Evolutionary conservation across 495 filamentous ascomycete species (phyloP).

Genomic region (Aspergillus cristatus): DNA sequence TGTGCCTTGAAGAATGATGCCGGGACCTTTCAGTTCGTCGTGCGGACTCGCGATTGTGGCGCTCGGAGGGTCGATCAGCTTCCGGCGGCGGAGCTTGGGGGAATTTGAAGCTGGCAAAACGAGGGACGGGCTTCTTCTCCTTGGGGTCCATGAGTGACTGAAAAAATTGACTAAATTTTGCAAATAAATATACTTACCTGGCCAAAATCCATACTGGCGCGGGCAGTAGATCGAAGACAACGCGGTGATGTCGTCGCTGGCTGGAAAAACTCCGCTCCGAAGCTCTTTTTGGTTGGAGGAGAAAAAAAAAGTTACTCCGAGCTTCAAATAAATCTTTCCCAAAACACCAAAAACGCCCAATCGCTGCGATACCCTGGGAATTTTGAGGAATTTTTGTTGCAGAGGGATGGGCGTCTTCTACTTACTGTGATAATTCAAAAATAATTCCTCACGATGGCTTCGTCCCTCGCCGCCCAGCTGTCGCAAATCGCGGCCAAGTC

Average conservation of each 20-base stretch:
- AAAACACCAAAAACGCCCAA: conserved; percentile 6
- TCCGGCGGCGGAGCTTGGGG: conserved; percentile 25
- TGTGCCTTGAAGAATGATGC: conserved; percentile 16
- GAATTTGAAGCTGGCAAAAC: conserved; percentile 60
- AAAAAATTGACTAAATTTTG: too few species aligned
- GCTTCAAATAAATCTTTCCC: too few species aligned
- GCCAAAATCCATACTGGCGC: too few species aligned
- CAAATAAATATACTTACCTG: too few species aligned
- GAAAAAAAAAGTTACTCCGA: conserved; percentile 27
- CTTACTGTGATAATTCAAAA: conserved; percentile 6
- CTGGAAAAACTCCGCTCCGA: conserved; percentile 20
- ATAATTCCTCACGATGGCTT: conserved; percentile 51
- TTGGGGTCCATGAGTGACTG: too few species aligned
- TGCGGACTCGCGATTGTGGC: conserved; percentile 10
- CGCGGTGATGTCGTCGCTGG: conserved; percentile 1
- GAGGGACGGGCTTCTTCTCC: conserved; percentile 45
- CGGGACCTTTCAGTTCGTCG: conserved; percentile 15
- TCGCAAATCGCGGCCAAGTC: conserved; percentile 70
- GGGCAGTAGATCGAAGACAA: too few species aligned
- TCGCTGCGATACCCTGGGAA: conserved; percentile 1
- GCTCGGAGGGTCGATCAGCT: conserved; percentile 12
- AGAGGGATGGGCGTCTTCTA: conserved; percentile 16
- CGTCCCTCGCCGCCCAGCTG: conserved; percentile 70
- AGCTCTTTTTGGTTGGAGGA: conserved; percentile 10
- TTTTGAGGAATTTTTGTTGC: background rate